These are phyloP conservation scores for Ganoderma sp. DNA, from an alignment of 1,284 basidiomycete genomes.

Conservation along the genomic window DNA sequence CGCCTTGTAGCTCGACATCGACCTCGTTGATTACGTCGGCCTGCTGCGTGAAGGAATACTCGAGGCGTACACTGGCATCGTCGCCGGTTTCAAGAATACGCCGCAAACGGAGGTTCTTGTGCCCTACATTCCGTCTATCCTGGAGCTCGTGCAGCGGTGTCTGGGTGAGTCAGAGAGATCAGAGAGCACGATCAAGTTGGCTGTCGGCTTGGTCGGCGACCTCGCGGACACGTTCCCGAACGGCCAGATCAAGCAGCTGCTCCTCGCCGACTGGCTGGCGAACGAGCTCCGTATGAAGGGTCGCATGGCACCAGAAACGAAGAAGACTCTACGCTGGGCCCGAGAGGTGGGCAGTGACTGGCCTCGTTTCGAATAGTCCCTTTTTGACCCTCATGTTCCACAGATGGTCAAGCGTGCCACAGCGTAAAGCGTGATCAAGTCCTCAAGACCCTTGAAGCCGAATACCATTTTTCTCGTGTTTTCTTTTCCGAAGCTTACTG, in stretches of 20 bases:
- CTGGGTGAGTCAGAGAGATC: conserved; percentile 85
- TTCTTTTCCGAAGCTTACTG: conserved; percentile 26
- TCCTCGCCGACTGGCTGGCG: conserved; percentile 85
- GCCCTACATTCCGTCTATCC: conserved; percentile 77
- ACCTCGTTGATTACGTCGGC: conserved; percentile 91
- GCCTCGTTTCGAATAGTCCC: background rate
- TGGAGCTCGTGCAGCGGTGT: conserved; percentile 84
- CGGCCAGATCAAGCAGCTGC: conserved; percentile 80
- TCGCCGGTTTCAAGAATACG: conserved; percentile 88
- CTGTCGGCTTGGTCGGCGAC: conserved; percentile 77
- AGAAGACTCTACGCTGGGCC: conserved; percentile 84
- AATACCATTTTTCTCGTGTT: conserved; percentile 19
- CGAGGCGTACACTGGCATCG: conserved; percentile 96
- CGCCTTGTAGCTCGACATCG: conserved; percentile 75
- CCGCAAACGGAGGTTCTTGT: conserved; percentile 75
- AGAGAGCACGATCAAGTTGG: conserved; percentile 73
- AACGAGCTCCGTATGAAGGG: conserved; percentile 76
- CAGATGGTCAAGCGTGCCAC: conserved; percentile 41
- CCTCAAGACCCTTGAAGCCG: background rate
- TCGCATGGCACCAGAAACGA: conserved; percentile 71
- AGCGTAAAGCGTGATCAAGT: conserved; percentile 27
- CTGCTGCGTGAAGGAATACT: conserved; percentile 93
- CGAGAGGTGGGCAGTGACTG: conserved; percentile 63
- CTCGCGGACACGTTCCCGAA: conserved; percentile 86
- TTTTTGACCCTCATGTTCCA: conserved; percentile 15